Evolutionary conservation across 306 rosid genomes (phyloP).

Genomic region (Acacia melanoxylon): DNA sequence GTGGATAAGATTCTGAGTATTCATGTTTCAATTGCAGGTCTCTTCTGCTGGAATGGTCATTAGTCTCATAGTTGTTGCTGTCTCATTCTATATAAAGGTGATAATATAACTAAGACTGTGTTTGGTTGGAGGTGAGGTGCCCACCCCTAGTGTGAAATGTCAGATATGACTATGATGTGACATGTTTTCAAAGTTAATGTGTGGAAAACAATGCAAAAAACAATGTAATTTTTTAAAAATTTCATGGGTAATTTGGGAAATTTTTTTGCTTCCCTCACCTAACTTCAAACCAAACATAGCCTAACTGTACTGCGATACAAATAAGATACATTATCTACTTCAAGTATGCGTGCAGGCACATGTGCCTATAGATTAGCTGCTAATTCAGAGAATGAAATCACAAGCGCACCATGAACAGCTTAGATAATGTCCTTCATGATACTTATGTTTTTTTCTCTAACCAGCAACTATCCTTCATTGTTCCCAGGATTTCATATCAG

Average conservation of each 20-base stretch:
- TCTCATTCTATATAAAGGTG: constrained; percentile 80
- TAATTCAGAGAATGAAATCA: background rate
- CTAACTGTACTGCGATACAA: background rate
- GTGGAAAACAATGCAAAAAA: no score
- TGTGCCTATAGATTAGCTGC: background rate
- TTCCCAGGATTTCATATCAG: constrained; percentile 49
- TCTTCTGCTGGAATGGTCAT: constrained; percentile 77
- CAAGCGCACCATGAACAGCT: background rate
- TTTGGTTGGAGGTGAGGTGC: no score
- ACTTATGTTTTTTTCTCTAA: background rate
- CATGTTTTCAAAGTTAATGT: no score
- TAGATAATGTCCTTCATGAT: constrained; percentile 13
- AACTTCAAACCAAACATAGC: no score
- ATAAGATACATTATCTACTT: background rate
- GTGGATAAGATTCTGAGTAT: constrained; percentile 11
- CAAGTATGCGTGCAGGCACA: background rate
- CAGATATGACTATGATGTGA: no score
- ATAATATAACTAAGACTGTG: background rate
- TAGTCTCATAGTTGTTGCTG: constrained; percentile 74
- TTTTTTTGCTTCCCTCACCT: no score
- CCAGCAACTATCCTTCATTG: constrained; percentile 13
- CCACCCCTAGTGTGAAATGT: no score
- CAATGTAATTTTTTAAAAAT: no score
- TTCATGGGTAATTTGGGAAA: no score
- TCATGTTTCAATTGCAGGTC: constrained; percentile 54